phyloP scores from a whole-genome alignment of 2,329 filamentous ascomycete genomes.

The Nannizziopsis arthrosporioides region DNA sequence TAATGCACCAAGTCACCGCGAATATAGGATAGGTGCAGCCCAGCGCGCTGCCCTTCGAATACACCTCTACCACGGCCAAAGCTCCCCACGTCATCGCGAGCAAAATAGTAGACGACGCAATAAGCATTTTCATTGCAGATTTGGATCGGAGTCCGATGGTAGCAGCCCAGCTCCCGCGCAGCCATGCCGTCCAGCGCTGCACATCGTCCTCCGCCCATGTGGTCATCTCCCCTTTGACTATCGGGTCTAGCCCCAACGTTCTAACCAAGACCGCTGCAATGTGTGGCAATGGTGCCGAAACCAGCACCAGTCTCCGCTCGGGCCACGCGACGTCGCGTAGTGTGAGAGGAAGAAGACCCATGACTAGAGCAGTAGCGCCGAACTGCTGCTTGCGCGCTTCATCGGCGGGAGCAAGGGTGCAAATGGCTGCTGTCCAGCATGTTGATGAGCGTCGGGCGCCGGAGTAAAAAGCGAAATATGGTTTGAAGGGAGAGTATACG shows the following conservation, averaged over 20 bases:
- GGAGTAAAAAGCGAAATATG: constrained; percentile 10
- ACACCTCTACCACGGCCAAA: constrained; percentile 22
- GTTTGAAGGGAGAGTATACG: constrained; percentile 36
- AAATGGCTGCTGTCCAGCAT: constrained; percentile 25
- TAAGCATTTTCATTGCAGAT: constrained; percentile 1
- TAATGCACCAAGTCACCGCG: constrained; percentile 21
- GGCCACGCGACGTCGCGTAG: constrained; percentile 27
- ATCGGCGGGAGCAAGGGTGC: constrained; percentile 19
- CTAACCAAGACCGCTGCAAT: constrained; percentile 20
- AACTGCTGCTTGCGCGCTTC: constrained; percentile 26
- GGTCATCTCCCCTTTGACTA: constrained; percentile 6
- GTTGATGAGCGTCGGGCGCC: constrained; percentile 3
- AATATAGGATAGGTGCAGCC: constrained; percentile 23
- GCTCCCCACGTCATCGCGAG: constrained; percentile 16
- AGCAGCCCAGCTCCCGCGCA: constrained; percentile 3
- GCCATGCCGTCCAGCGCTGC: constrained; percentile 10
- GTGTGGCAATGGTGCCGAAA: constrained; percentile 15
- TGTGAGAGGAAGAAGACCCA: constrained; percentile 25
- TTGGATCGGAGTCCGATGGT: constrained; percentile 2
- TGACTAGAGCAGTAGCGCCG: constrained; percentile 23
- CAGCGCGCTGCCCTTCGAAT: constrained; percentile 23
- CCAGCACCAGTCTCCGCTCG: constrained; percentile 18
- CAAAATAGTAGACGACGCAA: neutral
- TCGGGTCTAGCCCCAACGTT: constrained; percentile 19
- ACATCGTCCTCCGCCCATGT: constrained; percentile 8